These are phyloP conservation scores for Xylaria sp. DNA, from an alignment of 2,329 filamentous ascomycete genomes.

Conservation along the genomic window DNA sequence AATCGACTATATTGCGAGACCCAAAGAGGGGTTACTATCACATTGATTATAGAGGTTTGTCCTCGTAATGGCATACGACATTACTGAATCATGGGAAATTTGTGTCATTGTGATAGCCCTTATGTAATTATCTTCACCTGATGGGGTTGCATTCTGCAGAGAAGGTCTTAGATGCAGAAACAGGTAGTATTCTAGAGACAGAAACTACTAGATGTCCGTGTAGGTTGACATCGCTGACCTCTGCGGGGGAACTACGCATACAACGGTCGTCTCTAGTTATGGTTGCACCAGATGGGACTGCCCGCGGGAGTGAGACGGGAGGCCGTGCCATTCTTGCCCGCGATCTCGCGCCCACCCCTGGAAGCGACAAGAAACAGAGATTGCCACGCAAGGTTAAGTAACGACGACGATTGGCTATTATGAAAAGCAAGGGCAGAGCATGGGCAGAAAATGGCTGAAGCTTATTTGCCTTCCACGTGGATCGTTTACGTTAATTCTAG, in stretches of 20 bases:
- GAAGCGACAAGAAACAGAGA: slow-evolving; percentile 18
- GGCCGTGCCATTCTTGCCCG: slow-evolving; percentile 35
- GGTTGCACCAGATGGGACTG: slow-evolving; percentile 16
- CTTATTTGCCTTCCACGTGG: slow-evolving; percentile 12
- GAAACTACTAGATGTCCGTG: slow-evolving; percentile 1
- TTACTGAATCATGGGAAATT: slow-evolving; percentile 8
- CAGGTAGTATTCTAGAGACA: neutral
- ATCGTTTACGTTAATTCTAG: neutral
- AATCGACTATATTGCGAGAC: slow-evolving; percentile 24
- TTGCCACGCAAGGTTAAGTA: slow-evolving; percentile 7
- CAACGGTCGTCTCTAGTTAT: slow-evolving; percentile 21
- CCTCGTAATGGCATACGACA: neutral
- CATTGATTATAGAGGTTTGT: slow-evolving; percentile 3
- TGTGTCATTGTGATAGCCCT: slow-evolving; percentile 2
- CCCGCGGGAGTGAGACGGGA: slow-evolving; percentile 36
- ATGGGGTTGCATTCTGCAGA: neutral
- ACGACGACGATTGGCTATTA: slow-evolving; percentile 6
- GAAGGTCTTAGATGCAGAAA: neutral
- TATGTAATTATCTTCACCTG: slow-evolving; percentile 7
- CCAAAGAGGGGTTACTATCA: neutral
- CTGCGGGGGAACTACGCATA: slow-evolving; percentile 6
- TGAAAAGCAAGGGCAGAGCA: neutral
- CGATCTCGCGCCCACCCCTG: slow-evolving; percentile 24
- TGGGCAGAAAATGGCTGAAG: neutral
- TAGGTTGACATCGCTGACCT: slow-evolving; percentile 1